Conservation (phyloP, 2,329 filamentous ascomycete genomes). For the Colletotrichum lentis region DNA sequence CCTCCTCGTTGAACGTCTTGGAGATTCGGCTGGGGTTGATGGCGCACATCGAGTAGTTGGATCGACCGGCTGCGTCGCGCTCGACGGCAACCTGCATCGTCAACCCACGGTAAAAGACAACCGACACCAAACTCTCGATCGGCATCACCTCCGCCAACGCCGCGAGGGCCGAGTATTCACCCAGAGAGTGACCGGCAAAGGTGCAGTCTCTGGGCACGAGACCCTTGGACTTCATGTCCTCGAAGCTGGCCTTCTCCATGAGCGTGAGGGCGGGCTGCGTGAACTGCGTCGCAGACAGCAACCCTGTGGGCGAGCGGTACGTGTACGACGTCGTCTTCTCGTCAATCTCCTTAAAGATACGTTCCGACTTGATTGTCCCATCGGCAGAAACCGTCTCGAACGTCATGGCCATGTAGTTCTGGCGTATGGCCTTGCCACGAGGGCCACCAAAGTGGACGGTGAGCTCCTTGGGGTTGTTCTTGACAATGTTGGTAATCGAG, state of each 20-base stretch:
- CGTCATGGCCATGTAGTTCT: constrained; percentile 99
- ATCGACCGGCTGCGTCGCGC: constrained; percentile 89
- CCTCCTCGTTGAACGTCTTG: constrained; percentile 98
- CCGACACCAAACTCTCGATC: constrained; percentile 97
- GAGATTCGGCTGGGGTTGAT: constrained; percentile 98
- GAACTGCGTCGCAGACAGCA: constrained; percentile 97
- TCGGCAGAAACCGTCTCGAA: constrained; percentile 97
- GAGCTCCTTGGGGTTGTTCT: constrained; percentile 99
- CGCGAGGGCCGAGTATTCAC: constrained; percentile 96
- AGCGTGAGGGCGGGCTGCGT: constrained; percentile 96
- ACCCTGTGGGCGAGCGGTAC: constrained; percentile 91
- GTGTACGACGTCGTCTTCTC: constrained; percentile 96
- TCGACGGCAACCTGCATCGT: constrained; percentile 99
- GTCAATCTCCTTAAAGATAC: constrained; percentile 98
- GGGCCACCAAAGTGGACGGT: constrained; percentile 98
- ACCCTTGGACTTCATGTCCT: constrained; percentile 98
- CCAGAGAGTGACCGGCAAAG: constrained; percentile 96
- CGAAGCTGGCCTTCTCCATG: constrained; percentile 99
- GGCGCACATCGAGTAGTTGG: constrained; percentile 99
- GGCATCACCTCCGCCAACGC: constrained; percentile 98
- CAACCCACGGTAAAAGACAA: constrained; percentile 98
- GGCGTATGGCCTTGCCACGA: constrained; percentile 93
- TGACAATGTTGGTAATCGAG: constrained; percentile 97
- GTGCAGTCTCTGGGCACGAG: constrained; percentile 95
- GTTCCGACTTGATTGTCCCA: constrained; percentile 95